phyloP scores from a whole-genome alignment of 352 stramenopile species.

The Pilasporangium apinafurcum region DNA sequence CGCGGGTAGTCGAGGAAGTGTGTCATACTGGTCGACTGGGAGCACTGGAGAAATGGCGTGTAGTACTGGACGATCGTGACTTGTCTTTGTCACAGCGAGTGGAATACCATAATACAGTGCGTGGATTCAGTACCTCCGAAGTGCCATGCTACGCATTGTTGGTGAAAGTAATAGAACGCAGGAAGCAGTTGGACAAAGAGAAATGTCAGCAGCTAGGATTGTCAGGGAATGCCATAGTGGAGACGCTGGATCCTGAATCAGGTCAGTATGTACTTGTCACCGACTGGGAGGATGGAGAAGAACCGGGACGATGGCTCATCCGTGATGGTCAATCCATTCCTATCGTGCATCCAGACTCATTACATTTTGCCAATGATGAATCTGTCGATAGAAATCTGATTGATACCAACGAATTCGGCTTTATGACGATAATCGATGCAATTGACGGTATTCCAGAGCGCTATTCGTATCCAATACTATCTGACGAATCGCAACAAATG shows the following conservation, averaged over 20 bases:
- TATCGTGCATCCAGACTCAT: not conserved
- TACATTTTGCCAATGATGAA: too few species aligned
- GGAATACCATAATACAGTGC: slow-evolving; percentile 3
- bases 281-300: not conserved
- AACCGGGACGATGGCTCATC: not conserved
- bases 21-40: slow-evolving; percentile 5
- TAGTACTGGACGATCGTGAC: not conserved
- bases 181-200: not conserved
- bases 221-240: not conserved
- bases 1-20: not conserved
- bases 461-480: not conserved
- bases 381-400: not conserved
- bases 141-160: slow-evolving; percentile 1
- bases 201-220: too few species aligned
- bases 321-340: not conserved
- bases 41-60: slow-evolving; percentile 2
- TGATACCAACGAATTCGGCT: not conserved
- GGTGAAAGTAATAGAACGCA: not conserved
- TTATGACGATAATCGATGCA: slow-evolving; percentile 1
- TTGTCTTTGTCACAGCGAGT: not conserved
- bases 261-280: not conserved
- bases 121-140: not conserved
- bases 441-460: not conserved
- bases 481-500: not conserved
- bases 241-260: not conserved